These are phyloP conservation scores for Trametes versicolor DNA, from an alignment of 1,284 basidiomycete genomes.

Conservation along the genomic window DNA sequence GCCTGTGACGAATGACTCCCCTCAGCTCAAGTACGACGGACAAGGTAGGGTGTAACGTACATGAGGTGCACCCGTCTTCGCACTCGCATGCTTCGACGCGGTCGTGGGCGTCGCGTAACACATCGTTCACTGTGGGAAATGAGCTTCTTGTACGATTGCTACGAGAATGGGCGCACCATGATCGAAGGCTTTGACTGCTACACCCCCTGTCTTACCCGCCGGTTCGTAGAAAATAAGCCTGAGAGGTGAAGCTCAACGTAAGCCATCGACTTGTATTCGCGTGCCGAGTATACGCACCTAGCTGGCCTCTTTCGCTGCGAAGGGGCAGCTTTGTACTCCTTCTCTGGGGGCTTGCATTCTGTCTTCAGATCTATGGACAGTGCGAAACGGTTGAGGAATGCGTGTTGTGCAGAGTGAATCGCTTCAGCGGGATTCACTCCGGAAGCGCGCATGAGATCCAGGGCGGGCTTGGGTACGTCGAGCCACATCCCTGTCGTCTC, in stretches of 20 bases:
- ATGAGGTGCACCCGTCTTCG: conserved; percentile 76
- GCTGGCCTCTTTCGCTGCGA: conserved; percentile 81
- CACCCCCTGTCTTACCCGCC: conserved; percentile 74
- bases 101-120: conserved; percentile 72
- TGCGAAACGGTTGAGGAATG: conserved; percentile 82
- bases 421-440: conserved; percentile 77
- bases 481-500: conserved; percentile 88
- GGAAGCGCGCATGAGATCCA: conserved; percentile 65
- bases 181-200: conserved; percentile 86
- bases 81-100: conserved; percentile 78
- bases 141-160: background rate
- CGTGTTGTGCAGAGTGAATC: conserved; percentile 89
- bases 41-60: conserved; percentile 54
- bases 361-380: conserved; percentile 81
- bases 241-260: background rate
- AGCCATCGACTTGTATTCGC: background rate
- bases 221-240: conserved; percentile 89
- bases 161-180: conserved; percentile 59
- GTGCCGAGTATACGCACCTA: conserved; percentile 53
- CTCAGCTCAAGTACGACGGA: background rate
- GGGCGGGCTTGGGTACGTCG: conserved; percentile 71
- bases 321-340: conserved; percentile 73
- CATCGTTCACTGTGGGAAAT: conserved; percentile 57
- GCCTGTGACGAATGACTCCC: conserved; percentile 47
- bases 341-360: conserved; percentile 86